A percentile compares a stretch with the other conserved stretches of the same genome.
Conservation (phyloP, 164 flowering plant species). For the Aristolochia contorta region DNA sequence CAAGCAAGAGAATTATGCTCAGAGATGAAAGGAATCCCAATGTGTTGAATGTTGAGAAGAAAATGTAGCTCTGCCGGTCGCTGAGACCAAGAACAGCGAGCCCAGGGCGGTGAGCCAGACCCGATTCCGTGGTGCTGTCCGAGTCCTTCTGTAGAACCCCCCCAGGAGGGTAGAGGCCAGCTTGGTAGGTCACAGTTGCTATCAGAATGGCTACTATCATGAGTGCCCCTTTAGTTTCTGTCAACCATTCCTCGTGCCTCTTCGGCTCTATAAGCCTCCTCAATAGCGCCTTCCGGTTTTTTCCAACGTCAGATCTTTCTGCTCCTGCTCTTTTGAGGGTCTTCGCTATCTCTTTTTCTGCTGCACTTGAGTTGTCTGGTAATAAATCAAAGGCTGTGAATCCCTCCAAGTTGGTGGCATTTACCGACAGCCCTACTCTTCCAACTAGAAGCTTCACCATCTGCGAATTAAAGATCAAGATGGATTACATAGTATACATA, state of each 20-base stretch:
- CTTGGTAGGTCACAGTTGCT: conserved; percentile 16
- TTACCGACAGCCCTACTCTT: not conserved
- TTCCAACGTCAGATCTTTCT: not conserved
- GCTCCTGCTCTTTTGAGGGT: conserved; percentile 2
- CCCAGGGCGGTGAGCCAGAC: not conserved
- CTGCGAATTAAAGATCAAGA: conserved; percentile 3
- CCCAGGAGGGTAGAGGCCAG: conserved; percentile 18
- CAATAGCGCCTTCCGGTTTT: not conserved
- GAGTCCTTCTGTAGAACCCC: not conserved
- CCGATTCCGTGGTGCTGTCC: not conserved
- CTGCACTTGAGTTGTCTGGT: not conserved
- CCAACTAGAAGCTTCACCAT: too few species aligned
- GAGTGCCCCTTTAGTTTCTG: not conserved
- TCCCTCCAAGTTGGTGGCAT: not conserved
- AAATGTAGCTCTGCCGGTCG: not conserved
- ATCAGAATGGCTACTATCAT: conserved; percentile 17
- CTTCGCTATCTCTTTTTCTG: not conserved
- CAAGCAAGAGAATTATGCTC: conserved; percentile 17
- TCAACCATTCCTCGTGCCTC: not conserved
- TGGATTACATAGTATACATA: too few species aligned
- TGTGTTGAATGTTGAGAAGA: conserved; percentile 9
- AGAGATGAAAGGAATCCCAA: conserved; percentile 18
- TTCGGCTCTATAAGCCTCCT: not conserved
- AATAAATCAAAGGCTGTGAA: conserved; percentile 3
- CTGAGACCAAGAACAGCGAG: too few species aligned